Evolutionary conservation across 2,329 filamentous ascomycete genomes (phyloP).

Genomic region (Emmonsiellopsis sp.): DNA sequence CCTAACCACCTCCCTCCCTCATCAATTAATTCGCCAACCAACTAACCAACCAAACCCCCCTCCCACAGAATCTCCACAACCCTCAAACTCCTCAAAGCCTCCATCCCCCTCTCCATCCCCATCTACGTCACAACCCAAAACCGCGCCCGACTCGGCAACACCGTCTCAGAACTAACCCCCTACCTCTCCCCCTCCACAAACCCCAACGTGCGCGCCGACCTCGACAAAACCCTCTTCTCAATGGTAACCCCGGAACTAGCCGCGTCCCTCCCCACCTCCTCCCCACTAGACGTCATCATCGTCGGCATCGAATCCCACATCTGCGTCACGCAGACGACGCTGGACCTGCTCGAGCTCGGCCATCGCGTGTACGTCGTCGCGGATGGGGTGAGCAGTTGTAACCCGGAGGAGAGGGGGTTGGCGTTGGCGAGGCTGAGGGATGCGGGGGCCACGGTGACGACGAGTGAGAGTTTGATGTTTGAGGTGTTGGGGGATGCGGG

Average conservation of each 20-base stretch:
- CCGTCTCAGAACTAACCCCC: conserved; percentile 62
- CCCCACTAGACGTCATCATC: conserved; percentile 56
- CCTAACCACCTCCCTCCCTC: background rate
- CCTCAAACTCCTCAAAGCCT: conserved; percentile 59
- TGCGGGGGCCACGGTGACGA: conserved; percentile 72
- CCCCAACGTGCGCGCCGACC: conserved; percentile 45
- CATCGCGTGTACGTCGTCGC: conserved; percentile 80
- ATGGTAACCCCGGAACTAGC: conserved; percentile 70
- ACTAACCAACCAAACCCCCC: conserved; percentile 1
- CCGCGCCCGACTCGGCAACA: conserved; percentile 65
- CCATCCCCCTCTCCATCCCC: conserved; percentile 50
- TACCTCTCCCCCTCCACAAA: conserved; percentile 41
- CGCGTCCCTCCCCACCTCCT: conserved; percentile 19
- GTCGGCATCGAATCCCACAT: conserved; percentile 92
- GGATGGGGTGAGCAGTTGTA: conserved; percentile 83
- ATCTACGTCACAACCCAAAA: conserved; percentile 83
- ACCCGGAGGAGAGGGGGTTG: conserved; percentile 68
- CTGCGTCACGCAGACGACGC: conserved; percentile 83
- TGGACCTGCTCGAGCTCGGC: conserved; percentile 67
- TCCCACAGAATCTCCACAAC: conserved; percentile 52
- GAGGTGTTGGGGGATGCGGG: conserved; percentile 79
- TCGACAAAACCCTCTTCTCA: conserved; percentile 84
- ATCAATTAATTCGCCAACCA: background rate
- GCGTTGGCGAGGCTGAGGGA: conserved; percentile 67
- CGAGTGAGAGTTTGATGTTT: conserved; percentile 82